phyloP scores from a whole-genome alignment of 352 stramenopile genomes.

The Pythium rhizo-oryzae region DNA sequence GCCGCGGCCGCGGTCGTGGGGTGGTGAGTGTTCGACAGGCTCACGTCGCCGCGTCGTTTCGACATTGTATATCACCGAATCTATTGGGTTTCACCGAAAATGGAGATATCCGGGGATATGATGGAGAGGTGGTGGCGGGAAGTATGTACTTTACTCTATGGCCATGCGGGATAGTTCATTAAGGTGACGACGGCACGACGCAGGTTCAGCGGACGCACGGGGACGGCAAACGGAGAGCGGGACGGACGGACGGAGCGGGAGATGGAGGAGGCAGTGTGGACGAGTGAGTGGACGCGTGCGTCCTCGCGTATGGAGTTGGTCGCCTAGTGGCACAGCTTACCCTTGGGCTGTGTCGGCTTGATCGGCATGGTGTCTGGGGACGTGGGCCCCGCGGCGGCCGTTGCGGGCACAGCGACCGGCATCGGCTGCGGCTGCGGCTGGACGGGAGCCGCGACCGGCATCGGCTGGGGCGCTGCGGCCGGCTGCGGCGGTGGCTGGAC shows the following conservation, averaged over 20 bases:
- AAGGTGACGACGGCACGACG: not conserved
- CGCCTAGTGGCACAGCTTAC: slow-evolving; percentile 23
- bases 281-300: not conserved
- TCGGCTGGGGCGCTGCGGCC: too few relatives aligned
- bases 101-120: not conserved
- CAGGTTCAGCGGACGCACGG: not conserved
- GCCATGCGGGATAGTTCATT: not conserved
- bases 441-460: not conserved
- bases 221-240: not conserved
- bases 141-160: not conserved
- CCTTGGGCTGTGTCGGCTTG: slow-evolving; percentile 23
- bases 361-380: not conserved
- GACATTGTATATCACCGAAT: slow-evolving; percentile 1
- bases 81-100: not conserved
- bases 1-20: not conserved
- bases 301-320: not conserved
- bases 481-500: not conserved
- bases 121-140: not conserved
- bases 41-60: not conserved
- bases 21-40: not conserved
- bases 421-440: not conserved
- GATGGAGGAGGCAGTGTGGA: too few relatives aligned
- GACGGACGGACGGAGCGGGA: not conserved
- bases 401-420: not conserved
- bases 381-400: not conserved